A percentile compares a stretch with the other conserved stretches of the same genome.
Conservation (phyloP, 2,329 filamentous ascomycete species). For the Phoma herbarum region DNA sequence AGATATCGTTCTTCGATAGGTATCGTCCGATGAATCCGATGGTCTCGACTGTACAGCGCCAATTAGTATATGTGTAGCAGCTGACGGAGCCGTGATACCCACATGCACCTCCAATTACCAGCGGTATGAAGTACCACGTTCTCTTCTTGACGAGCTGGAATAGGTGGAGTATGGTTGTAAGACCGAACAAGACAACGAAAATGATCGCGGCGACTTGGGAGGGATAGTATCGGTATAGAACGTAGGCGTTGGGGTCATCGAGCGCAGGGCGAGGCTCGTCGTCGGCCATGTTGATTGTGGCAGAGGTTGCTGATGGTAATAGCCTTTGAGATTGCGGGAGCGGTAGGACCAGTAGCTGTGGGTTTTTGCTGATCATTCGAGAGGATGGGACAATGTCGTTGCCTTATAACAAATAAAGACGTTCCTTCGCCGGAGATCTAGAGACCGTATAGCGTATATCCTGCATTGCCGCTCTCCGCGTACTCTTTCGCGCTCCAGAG, state of each 20-base stretch:
- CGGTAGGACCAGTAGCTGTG: background rate
- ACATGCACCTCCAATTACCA: conserved; percentile 62
- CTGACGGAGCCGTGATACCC: conserved; percentile 17
- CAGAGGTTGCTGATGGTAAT: background rate
- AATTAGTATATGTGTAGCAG: background rate
- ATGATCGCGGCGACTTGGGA: conserved; percentile 58
- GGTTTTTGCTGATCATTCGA: background rate
- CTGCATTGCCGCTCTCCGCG: background rate
- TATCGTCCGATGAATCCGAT: conserved; percentile 58
- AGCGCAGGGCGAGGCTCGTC: conserved; percentile 22
- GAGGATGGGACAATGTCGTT: background rate
- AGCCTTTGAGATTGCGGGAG: background rate
- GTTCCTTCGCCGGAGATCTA: background rate
- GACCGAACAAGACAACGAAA: conserved; percentile 58
- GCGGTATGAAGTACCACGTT: conserved; percentile 62
- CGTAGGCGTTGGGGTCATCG: conserved; percentile 23
- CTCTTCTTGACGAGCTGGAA: conserved; percentile 54
- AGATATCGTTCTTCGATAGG: conserved; percentile 14
- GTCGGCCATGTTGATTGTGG: conserved; percentile 11
- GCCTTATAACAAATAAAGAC: conserved; percentile 2
- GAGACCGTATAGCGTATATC: conserved; percentile 12
- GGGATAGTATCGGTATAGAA: conserved; percentile 52
- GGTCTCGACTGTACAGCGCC: conserved; percentile 52
- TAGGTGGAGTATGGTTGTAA: conserved; percentile 52
- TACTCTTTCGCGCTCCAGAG: background rate